Percentiles rank a stretch among this genome's conserved stretches.
Evolutionary conservation across 306 rosid genomes (phyloP).

Genomic region (Prunus kanzakura): DNA sequence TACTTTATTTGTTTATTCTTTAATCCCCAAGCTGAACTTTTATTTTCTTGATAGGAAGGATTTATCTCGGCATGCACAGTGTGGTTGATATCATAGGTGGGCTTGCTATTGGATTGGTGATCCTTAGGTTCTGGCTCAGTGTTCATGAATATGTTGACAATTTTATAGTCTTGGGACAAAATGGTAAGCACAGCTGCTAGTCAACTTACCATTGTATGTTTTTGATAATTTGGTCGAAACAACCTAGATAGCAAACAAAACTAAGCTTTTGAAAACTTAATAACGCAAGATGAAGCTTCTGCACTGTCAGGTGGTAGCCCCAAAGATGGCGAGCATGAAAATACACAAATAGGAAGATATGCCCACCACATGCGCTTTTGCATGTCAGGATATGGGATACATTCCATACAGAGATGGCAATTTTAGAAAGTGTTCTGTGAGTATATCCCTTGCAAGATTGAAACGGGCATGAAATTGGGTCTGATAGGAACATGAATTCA

Average conservation of each 20-base stretch:
- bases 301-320: not conserved
- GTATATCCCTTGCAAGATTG: not conserved
- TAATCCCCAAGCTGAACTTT: constrained; percentile 19
- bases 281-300: not conserved
- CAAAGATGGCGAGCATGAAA: not conserved
- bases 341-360: not conserved
- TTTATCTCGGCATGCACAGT: constrained; percentile 98
- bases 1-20: constrained; percentile 20
- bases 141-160: constrained; percentile 58
- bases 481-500: not conserved
- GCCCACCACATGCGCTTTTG: not conserved
- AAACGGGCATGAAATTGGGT: not conserved
- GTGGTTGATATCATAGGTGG: constrained; percentile 73
- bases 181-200: constrained; percentile 50
- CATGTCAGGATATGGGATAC: not conserved
- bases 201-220: not conserved
- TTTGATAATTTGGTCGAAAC: constrained; percentile 1
- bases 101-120: constrained; percentile 56
- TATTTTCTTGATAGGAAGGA: constrained; percentile 65
- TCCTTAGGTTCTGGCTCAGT: constrained; percentile 78
- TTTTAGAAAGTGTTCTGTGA: not conserved
- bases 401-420: not conserved
- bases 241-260: not conserved
- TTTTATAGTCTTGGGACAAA: constrained; percentile 76
- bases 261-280: not conserved